A percentile compares a stretch with the other conserved stretches of the same genome.
Evolutionary conservation across 2,329 filamentous ascomycete species (phyloP).

Genomic region (Penicillium sp.): DNA sequence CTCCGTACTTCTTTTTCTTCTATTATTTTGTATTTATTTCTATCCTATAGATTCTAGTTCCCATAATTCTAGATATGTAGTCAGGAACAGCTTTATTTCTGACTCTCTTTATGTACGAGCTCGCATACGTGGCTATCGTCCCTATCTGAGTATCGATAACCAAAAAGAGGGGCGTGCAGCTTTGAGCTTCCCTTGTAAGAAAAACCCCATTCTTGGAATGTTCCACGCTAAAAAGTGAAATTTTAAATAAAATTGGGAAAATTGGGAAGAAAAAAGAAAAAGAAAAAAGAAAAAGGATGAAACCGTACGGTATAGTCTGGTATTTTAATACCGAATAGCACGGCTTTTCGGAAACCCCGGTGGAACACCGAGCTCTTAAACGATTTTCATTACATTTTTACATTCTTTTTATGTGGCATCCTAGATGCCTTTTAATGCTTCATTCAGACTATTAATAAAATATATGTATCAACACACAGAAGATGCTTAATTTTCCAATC

Average conservation of each 20-base stretch:
- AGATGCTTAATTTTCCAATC: background rate
- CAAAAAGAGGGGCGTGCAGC: conserved; percentile 5
- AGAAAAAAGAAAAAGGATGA: background rate
- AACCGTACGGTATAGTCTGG: background rate
- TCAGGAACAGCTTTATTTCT: background rate
- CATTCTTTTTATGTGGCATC: background rate
- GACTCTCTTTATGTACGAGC: background rate
- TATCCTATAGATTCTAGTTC: background rate
- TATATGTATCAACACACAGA: background rate
- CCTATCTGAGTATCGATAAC: conserved; percentile 9
- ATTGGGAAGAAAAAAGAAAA: background rate
- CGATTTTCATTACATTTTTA: background rate
- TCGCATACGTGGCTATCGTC: conserved; percentile 2
- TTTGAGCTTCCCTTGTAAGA: conserved; percentile 3
- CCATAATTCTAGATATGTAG: background rate
- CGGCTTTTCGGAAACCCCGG: conserved; percentile 15
- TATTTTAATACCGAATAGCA: conserved; percentile 6
- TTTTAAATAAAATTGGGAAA: background rate
- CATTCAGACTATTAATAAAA: background rate
- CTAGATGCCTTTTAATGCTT: background rate
- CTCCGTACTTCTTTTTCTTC: background rate
- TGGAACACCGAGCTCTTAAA: conserved; percentile 11
- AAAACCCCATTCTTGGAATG: conserved; percentile 1
- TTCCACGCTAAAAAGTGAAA: background rate
- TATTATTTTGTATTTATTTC: background rate